Percentiles rank a stretch among this genome's conserved stretches.
These are phyloP conservation scores for Stentor coeruleus DNA, from an alignment of 73 alveolate species.

Conservation along the genomic window DNA sequence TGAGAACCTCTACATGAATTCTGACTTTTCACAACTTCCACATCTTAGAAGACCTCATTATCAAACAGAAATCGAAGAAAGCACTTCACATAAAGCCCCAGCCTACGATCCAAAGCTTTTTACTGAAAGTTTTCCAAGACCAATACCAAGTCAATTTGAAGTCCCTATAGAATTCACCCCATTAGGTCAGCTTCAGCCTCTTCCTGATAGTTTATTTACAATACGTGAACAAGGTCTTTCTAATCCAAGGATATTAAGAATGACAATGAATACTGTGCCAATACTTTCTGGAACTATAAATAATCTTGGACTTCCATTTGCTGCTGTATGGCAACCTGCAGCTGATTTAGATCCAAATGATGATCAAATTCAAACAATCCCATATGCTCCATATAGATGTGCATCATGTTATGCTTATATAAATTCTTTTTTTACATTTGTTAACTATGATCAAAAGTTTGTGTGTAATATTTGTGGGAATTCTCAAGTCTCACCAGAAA, in stretches of 20 bases:
- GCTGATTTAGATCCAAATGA: neutral
- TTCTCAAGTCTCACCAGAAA: conserved; percentile 36
- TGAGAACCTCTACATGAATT: too few relatives aligned
- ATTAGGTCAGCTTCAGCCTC: neutral
- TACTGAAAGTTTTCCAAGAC: too few relatives aligned
- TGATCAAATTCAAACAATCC: neutral
- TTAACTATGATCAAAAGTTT: conserved; percentile 40
- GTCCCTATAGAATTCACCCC: too few relatives aligned
- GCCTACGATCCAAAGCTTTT: too few relatives aligned
- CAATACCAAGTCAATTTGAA: too few relatives aligned
- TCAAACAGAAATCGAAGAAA: too few relatives aligned
- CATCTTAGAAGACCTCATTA: too few relatives aligned
- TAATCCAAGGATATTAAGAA: conserved; percentile 18
- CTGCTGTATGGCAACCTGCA: conserved; percentile 5
- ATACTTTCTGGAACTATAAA: neutral
- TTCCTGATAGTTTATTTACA: neutral
- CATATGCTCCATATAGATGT: conserved; percentile 56
- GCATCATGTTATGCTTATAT: conserved; percentile 48
- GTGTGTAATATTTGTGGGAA: conserved; percentile 51
- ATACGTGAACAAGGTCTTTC: neutral
- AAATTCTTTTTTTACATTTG: conserved; percentile 39
- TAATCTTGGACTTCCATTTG: conserved; percentile 23
- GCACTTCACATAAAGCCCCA: too few relatives aligned
- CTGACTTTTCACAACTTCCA: too few relatives aligned
- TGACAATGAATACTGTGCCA: neutral